Conservation (phyloP, 73 alveolate genomes). For the Breviolum minutum region DNA sequence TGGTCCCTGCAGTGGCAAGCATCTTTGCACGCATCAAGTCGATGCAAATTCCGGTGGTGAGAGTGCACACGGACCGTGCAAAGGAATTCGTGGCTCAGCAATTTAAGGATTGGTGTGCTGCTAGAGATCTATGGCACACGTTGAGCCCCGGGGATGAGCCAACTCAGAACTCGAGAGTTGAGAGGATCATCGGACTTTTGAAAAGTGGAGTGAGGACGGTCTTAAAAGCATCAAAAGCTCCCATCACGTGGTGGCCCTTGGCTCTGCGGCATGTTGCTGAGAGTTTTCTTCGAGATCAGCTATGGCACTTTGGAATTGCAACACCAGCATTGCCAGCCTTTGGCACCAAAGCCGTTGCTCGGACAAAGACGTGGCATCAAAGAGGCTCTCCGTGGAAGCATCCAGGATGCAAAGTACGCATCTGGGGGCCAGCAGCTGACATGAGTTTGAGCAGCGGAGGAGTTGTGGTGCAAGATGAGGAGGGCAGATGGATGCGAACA, state of each 20-base stretch:
- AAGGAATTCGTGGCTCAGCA: not conserved
- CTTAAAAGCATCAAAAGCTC: not conserved
- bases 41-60: not conserved
- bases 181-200: not conserved
- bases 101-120: not conserved
- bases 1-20: not conserved
- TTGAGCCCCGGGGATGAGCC: constrained; percentile 3
- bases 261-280: constrained; percentile 4
- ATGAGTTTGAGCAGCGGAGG: not conserved
- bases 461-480: not conserved
- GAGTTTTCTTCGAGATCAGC: not conserved
- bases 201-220: not conserved
- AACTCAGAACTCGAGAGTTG: not conserved
- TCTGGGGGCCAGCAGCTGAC: constrained; percentile 8
- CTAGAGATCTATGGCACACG: not conserved
- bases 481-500: not conserved
- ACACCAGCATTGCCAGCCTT: not conserved
- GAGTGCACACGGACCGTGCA: constrained; percentile 20
- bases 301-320: not conserved
- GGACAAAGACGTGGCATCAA: not conserved
- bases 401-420: not conserved
- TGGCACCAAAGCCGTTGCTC: no score
- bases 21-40: not conserved
- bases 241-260: not conserved
- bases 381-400: not conserved